Conservation (phyloP, 805 yeast genomes). For the Hanseniaspora mollemarum region DNA sequence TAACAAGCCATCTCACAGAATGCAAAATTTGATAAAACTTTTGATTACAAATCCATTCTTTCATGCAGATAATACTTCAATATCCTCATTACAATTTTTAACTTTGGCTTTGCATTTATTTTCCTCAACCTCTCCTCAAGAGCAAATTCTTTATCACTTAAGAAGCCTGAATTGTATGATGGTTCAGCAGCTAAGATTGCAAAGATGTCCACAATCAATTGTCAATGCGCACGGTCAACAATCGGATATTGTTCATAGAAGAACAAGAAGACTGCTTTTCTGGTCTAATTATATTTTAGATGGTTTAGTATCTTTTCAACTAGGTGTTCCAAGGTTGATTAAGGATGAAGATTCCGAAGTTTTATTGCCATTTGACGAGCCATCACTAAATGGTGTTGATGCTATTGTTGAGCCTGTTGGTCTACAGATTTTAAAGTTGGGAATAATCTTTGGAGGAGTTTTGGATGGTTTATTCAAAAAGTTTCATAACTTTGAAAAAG, state of each 20-base stretch:
- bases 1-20: slow-evolving; percentile 32
- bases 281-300: slow-evolving; percentile 79
- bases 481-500: slow-evolving; percentile 26
- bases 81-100: slow-evolving; percentile 58
- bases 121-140: slow-evolving; percentile 54
- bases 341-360: slow-evolving; percentile 79
- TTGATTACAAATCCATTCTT: slow-evolving; percentile 50
- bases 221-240: slow-evolving; percentile 53
- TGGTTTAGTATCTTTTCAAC: slow-evolving; percentile 55
- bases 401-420: slow-evolving; percentile 40
- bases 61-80: slow-evolving; percentile 47
- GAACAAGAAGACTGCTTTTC: slow-evolving; percentile 68
- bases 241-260: slow-evolving; percentile 59
- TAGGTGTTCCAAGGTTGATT: slow-evolving; percentile 73
- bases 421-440: slow-evolving; percentile 52
- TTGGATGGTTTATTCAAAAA: slow-evolving; percentile 57
- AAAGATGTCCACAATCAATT: slow-evolving; percentile 78
- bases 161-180: slow-evolving; percentile 67
- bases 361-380: slow-evolving; percentile 59
- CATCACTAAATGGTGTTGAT: slow-evolving; percentile 33
- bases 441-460: slow-evolving; percentile 62
- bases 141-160: slow-evolving; percentile 59
- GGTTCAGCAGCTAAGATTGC: slow-evolving; percentile 77
- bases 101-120: slow-evolving; percentile 61
- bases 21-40: slow-evolving; percentile 48